Evolutionary conservation across 2,329 filamentous ascomycete genomes (phyloP).

Genomic region (Coleophoma eucalyptorum): DNA sequence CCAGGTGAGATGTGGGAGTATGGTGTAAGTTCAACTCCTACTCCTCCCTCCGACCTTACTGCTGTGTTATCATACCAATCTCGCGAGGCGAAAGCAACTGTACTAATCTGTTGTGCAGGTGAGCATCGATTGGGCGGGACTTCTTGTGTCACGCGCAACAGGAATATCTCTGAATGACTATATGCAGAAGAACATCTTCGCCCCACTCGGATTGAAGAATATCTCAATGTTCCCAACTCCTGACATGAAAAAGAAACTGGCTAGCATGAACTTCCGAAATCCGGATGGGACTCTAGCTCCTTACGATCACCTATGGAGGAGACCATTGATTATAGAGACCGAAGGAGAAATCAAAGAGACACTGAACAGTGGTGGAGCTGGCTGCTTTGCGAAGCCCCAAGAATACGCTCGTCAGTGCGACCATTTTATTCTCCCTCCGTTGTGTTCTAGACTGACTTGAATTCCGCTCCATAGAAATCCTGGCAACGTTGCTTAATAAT

Average conservation of each 20-base stretch:
- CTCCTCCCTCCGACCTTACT: too few species aligned
- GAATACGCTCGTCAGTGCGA: slow-evolving; percentile 53
- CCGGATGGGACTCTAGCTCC: slow-evolving; percentile 35
- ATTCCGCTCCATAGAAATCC: slow-evolving; percentile 39
- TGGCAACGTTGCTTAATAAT: slow-evolving; percentile 60
- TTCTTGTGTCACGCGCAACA: slow-evolving; percentile 40
- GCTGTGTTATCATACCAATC: too few species aligned
- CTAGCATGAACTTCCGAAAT: slow-evolving; percentile 46
- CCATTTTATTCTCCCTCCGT: not conserved
- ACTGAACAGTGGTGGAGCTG: slow-evolving; percentile 59
- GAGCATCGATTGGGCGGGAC: slow-evolving; percentile 49
- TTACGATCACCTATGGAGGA: slow-evolving; percentile 11
- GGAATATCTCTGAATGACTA: slow-evolving; percentile 41
- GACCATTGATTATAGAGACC: slow-evolving; percentile 5
- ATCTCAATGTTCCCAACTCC: slow-evolving; percentile 24
- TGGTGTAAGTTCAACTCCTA: slow-evolving; percentile 35
- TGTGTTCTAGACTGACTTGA: not conserved
- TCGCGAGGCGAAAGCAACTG: not conserved
- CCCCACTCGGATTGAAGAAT: slow-evolving; percentile 30
- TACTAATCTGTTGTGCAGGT: slow-evolving; percentile 28
- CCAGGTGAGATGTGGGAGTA: slow-evolving; percentile 61
- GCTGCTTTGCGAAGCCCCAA: slow-evolving; percentile 53
- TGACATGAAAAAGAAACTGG: slow-evolving; percentile 50
- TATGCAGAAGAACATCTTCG: slow-evolving; percentile 41
- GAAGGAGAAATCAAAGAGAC: slow-evolving; percentile 3